Conservation (phyloP, 2,329 filamentous ascomycete species). For the Acrocalymma vagum region DNA sequence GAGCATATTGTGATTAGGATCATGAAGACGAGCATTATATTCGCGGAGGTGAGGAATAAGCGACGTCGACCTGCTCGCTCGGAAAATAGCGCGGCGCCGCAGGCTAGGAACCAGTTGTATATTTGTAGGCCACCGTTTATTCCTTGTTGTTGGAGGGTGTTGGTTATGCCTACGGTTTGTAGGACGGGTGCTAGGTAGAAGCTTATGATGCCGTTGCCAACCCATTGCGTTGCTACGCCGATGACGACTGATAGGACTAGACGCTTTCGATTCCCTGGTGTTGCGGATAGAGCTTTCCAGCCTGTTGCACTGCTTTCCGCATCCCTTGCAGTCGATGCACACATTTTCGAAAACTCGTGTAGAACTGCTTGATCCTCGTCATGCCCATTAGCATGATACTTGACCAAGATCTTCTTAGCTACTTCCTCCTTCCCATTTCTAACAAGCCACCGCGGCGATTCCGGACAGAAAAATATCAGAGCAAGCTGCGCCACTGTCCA, state of each 20-base stretch:
- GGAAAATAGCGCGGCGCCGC: constrained; percentile 49
- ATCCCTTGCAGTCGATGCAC: constrained; percentile 7
- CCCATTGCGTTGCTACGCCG: constrained; percentile 49
- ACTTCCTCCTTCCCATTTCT: constrained; percentile 61
- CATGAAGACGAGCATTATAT: constrained; percentile 55
- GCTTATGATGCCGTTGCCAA: constrained; percentile 51
- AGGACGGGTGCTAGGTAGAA: constrained; percentile 51
- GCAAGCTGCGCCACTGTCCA: constrained; percentile 14
- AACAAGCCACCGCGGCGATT: constrained; percentile 69
- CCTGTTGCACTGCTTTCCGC: not conserved
- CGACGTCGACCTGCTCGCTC: constrained; percentile 53
- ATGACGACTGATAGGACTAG: constrained; percentile 48
- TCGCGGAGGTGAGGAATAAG: constrained; percentile 52
- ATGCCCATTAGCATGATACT: constrained; percentile 60
- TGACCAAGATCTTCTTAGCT: constrained; percentile 61
- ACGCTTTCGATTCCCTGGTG: constrained; percentile 47
- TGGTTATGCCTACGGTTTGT: constrained; percentile 48
- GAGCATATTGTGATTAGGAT: constrained; percentile 53
- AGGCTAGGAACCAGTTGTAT: constrained; percentile 49
- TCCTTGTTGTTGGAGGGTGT: constrained; percentile 41
- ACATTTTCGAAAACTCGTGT: constrained; percentile 14
- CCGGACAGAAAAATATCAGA: constrained; percentile 49
- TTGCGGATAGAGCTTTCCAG: constrained; percentile 26
- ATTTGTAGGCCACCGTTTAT: constrained; percentile 53
- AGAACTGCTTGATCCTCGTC: constrained; percentile 20